phyloP scores from a whole-genome alignment of 305 asterid species.

The Andrographis paniculata region DNA sequence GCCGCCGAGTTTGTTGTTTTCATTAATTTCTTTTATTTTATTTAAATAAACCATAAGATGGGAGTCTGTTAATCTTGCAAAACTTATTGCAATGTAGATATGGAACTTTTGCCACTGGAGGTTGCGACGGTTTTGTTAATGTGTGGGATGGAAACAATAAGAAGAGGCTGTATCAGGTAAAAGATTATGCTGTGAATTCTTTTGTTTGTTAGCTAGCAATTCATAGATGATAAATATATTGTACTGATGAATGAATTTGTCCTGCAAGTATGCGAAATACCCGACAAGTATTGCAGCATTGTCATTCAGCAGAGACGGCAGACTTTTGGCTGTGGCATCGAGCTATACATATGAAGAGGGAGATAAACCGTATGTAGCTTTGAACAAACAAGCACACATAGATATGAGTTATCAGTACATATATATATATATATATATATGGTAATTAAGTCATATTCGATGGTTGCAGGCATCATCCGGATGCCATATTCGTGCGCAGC shows the following conservation, averaged over 20 bases:
- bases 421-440: neutral
- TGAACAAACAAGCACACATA: no score
- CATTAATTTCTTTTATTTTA: neutral
- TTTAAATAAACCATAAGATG: no score
- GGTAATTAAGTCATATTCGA: neutral
- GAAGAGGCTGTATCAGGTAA: conserved; percentile 90
- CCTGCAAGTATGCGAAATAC: conserved; percentile 55
- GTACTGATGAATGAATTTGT: neutral
- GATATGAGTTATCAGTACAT: no score
- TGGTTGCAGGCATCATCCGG: conserved; percentile 74
- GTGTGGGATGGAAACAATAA: conserved; percentile 98
- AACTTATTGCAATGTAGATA: conserved; percentile 38
- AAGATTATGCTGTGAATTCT: conserved; percentile 9
- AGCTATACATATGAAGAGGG: conserved; percentile 96
- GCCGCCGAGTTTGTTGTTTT: neutral
- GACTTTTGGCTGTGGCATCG: conserved; percentile 83
- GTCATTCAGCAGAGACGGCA: conserved; percentile 93
- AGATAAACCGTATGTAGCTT: conserved; percentile 56
- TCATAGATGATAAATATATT: neutral
- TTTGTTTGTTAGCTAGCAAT: conserved; percentile 1
- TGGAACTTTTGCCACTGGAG: conserved; percentile 98
- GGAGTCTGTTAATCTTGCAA: no score
- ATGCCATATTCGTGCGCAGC: conserved; percentile 69
- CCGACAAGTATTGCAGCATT: conserved; percentile 78
- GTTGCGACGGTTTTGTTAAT: conserved; percentile 90